Percentiles rank a stretch among this genome's conserved stretches.
Conservation (phyloP, 2,329 filamentous ascomycete species). For the Coniochaeta prunicola region DNA sequence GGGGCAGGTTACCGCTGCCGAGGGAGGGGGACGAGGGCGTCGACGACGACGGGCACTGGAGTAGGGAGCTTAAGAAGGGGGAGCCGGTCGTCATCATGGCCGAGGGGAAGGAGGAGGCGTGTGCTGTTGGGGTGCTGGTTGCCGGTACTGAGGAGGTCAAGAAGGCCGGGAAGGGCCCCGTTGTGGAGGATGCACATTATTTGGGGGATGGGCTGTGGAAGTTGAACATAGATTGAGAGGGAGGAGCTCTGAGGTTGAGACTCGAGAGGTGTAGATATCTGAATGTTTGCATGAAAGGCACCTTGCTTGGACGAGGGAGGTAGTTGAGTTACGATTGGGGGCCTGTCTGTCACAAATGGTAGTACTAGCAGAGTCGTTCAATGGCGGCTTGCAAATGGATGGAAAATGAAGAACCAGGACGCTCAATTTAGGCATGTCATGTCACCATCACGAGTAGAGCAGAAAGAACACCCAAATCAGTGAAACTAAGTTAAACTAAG, state of each 20-base stretch:
- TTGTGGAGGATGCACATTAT: constrained; percentile 90
- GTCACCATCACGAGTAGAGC: too few species aligned
- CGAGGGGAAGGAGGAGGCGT: constrained; percentile 89
- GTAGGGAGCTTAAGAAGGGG: constrained; percentile 66
- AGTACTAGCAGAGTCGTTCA: too few species aligned
- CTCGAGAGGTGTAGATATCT: neutral
- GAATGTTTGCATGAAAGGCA: too few species aligned
- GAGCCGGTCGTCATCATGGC: constrained; percentile 83
- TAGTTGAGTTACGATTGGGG: too few species aligned
- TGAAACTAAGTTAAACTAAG: too few species aligned
- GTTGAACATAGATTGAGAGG: constrained; percentile 41
- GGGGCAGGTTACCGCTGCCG: constrained; percentile 66
- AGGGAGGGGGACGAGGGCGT: constrained; percentile 25
- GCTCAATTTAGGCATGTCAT: too few species aligned
- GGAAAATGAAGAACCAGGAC: too few species aligned
- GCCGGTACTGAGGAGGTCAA: constrained; percentile 87
- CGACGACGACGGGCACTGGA: constrained; percentile 49
- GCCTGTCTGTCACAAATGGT: too few species aligned
- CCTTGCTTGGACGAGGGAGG: too few species aligned
- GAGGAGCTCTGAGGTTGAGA: neutral
- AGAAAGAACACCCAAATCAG: too few species aligned
- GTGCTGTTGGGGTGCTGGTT: constrained; percentile 77
- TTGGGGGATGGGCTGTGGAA: constrained; percentile 92
- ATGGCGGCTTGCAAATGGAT: too few species aligned
- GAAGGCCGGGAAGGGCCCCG: constrained; percentile 87